These are phyloP conservation scores for Claviceps pusilla DNA, from an alignment of 2,329 filamentous ascomycete genomes.

Conservation along the genomic window DNA sequence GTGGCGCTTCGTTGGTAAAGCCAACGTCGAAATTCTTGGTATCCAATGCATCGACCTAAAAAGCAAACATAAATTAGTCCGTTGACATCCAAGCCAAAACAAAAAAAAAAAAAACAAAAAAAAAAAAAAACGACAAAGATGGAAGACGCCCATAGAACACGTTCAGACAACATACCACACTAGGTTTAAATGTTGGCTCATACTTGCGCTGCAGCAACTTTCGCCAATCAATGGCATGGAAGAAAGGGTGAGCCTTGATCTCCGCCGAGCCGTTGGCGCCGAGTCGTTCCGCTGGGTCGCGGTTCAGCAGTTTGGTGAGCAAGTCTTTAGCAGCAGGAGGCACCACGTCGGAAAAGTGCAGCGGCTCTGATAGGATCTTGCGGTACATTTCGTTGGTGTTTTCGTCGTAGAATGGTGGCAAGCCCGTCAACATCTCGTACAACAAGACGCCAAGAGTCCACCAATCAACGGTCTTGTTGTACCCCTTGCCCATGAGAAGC, in stretches of 20 bases:
- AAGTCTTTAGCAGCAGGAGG: slow-evolving; percentile 88
- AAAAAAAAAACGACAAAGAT: neutral
- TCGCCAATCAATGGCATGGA: slow-evolving; percentile 97
- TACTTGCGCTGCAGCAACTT: slow-evolving; percentile 96
- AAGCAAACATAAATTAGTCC: too few species aligned
- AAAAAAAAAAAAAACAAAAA: neutral
- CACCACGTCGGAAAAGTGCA: slow-evolving; percentile 92
- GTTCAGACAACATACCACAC: slow-evolving; percentile 54
- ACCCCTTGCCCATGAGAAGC: slow-evolving; percentile 80
- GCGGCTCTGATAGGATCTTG: slow-evolving; percentile 90
- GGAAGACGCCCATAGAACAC: neutral
- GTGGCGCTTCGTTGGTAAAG: slow-evolving; percentile 78
- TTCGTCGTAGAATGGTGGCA: slow-evolving; percentile 96
- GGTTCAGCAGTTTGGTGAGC: slow-evolving; percentile 76
- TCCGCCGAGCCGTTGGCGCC: slow-evolving; percentile 89
- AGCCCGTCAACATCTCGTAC: slow-evolving; percentile 95
- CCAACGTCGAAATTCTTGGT: slow-evolving; percentile 85
- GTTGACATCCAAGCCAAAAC: too few species aligned
- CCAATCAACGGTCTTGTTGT: slow-evolving; percentile 98
- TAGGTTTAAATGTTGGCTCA: slow-evolving; percentile 94
- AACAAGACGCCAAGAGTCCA: slow-evolving; percentile 95
- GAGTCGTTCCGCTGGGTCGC: slow-evolving; percentile 75
- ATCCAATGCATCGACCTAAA: slow-evolving; percentile 67
- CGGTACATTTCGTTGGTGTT: slow-evolving; percentile 99
- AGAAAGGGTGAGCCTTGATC: slow-evolving; percentile 98